Evolutionary conservation across 78 protist species (phyloP).

Genomic region (Monosiga brevicollis): DNA sequence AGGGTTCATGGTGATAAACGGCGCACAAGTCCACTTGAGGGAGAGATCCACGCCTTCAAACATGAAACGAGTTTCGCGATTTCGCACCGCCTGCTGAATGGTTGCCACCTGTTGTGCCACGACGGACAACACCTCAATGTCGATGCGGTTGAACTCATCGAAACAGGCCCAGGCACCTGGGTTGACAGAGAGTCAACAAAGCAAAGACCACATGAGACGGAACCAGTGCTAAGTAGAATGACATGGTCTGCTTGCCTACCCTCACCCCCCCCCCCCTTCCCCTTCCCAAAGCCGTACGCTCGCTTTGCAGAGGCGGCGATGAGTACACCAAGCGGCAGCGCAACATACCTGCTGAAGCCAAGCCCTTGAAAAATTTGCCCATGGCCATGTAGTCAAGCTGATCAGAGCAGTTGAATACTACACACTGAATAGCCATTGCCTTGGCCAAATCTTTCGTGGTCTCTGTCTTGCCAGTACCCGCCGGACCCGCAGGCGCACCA

Average conservation of each 20-base stretch:
- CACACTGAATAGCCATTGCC: conserved; percentile 67
- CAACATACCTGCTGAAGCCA: too few relatives aligned
- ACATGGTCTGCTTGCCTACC: too few relatives aligned
- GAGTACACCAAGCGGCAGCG: too few relatives aligned
- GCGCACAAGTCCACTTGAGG: conserved; percentile 34
- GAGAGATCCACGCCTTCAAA: conserved; percentile 43
- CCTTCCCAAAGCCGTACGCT: too few relatives aligned
- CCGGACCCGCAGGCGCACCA: conserved; percentile 83
- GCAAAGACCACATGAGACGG: too few relatives aligned
- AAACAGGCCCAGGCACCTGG: conserved; percentile 77
- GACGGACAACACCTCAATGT: conserved; percentile 55
- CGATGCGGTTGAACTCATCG: conserved; percentile 87
- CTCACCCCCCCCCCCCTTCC: too few relatives aligned
- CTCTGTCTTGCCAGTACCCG: conserved; percentile 84
- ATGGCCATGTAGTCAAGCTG: conserved; percentile 42
- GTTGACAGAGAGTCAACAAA: conserved; percentile 59
- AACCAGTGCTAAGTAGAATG: too few relatives aligned
- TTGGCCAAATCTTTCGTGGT: conserved; percentile 71
- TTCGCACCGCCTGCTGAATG: conserved; percentile 50
- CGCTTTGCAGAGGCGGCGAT: too few relatives aligned
- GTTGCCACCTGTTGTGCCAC: conserved; percentile 70
- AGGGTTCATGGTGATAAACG: conserved; percentile 86
- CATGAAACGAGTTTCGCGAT: not conserved
- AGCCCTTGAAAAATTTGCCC: conserved; percentile 66
- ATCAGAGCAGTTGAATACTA: conserved; percentile 80